Conservation (phyloP, 768 basidiomycete species). For the Boletus speciosus region DNA sequence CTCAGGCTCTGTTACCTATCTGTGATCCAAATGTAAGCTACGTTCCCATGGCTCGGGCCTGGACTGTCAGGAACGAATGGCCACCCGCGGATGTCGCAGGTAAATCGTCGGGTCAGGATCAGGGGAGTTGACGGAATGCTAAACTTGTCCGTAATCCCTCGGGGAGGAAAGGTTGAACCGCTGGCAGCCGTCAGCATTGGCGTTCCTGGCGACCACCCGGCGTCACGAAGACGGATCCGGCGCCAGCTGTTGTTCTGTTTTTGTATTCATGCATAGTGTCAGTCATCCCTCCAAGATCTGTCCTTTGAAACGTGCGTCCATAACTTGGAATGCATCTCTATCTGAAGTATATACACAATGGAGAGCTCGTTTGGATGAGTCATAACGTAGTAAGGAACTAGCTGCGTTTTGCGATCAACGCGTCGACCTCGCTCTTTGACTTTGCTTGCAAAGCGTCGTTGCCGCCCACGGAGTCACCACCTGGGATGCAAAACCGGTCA, state of each 20-base stretch:
- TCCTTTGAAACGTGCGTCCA: background rate
- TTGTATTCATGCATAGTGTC: background rate
- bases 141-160: background rate
- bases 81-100: background rate
- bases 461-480: conserved; percentile 19
- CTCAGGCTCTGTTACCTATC: background rate
- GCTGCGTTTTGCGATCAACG: conserved; percentile 9
- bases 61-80: background rate
- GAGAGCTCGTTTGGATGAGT: background rate
- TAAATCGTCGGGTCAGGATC: background rate
- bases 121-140: too few species aligned
- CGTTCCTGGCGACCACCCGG: background rate
- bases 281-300: background rate
- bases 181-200: background rate
- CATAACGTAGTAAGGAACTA: background rate
- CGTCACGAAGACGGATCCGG: too few species aligned
- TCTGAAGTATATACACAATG: conserved; percentile 4
- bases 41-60: background rate
- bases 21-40: background rate
- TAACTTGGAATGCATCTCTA: background rate
- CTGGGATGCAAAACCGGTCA: conserved; percentile 2
- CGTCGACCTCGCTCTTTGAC: background rate
- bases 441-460: conserved; percentile 16
- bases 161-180: background rate
- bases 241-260: too few species aligned